These are phyloP conservation scores for Emergomyces orientalis DNA, from an alignment of 2,329 filamentous ascomycete genomes.

Conservation along the genomic window DNA sequence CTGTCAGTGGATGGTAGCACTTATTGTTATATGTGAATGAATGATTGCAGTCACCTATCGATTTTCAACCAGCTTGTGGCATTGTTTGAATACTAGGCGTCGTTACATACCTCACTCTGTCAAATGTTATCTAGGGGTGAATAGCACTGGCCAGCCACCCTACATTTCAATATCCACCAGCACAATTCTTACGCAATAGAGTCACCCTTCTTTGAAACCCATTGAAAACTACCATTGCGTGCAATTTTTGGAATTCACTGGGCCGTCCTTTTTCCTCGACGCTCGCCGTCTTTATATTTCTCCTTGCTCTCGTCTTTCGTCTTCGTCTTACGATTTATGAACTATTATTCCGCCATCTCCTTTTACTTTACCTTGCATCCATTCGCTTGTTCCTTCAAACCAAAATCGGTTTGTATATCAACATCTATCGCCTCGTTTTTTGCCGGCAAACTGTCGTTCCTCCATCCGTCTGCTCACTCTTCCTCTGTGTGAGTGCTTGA, in stretches of 20 bases:
- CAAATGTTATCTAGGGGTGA: not conserved
- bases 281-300: not conserved
- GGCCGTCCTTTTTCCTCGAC: not conserved
- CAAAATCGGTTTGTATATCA: not conserved
- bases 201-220: not conserved
- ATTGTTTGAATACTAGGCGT: not conserved
- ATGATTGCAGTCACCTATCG: not conserved
- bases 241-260: not conserved
- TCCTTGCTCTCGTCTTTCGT: not conserved
- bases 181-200: not conserved
- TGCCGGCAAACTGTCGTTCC: not conserved
- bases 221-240: not conserved
- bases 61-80: not conserved
- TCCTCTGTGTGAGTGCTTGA: not conserved
- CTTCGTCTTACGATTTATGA: not conserved
- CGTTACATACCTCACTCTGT: not conserved
- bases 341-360: not conserved
- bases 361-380: not conserved
- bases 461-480: not conserved
- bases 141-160: not conserved
- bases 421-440: not conserved
- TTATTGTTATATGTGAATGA: not conserved
- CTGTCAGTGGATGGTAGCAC: not conserved
- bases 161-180: not conserved
- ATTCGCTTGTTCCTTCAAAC: not conserved